Evolutionary conservation across 208 protist species (phyloP), one percentile per base, ranked within the genome.

Genomic region (Jaenimonas drosophilae): DNA sequence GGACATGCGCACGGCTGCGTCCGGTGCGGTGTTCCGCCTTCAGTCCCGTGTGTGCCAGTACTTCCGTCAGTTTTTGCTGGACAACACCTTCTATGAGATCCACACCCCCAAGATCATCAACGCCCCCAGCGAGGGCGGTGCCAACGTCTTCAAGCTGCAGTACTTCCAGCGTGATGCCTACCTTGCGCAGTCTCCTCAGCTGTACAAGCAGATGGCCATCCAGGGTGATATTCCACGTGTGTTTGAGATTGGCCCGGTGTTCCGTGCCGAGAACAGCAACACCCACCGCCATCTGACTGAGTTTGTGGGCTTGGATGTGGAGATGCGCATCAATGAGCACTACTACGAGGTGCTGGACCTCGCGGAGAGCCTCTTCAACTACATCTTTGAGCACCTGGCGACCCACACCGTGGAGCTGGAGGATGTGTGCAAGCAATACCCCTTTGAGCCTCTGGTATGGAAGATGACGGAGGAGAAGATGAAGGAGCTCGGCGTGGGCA

Each of bases 201-300:
- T 99, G 27, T 99, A 99, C 88, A 99, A 99, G 84, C 98, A 99
- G 79, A 99, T 99, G 97, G 96, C 93, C 16, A 80, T 99, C 4
- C 71, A 81, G 59, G 88, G 88, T 25, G 98, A 99, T 54, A 60
- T 99, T 3, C 79, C 91, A 4, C 68, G 86, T 36, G 91, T 97
- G 19, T 97, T 96, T 63, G 95, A 98, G 76, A 85, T 98, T 29
- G 96, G 76, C 4, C 95, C 96, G 5, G 97, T 99, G 17, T 99
- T 99, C 74, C 87, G 98, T 49, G 96, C 98, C 1, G 98, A 99
- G 81, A 98, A 99, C 63, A 97, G 91, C 49, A 94, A 98, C 71
- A 99, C 98, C 0, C 95, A 98, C 64, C 93, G 98, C 49, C 99
- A 99, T 70, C 69, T 99, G 32, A 98, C 94, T 16, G 99, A 99